Evolutionary conservation across 176 grass and related monocot genomes (phyloP), one percentile per base, ranked within the genome.

Genomic region (Triticum monococcum): DNA sequence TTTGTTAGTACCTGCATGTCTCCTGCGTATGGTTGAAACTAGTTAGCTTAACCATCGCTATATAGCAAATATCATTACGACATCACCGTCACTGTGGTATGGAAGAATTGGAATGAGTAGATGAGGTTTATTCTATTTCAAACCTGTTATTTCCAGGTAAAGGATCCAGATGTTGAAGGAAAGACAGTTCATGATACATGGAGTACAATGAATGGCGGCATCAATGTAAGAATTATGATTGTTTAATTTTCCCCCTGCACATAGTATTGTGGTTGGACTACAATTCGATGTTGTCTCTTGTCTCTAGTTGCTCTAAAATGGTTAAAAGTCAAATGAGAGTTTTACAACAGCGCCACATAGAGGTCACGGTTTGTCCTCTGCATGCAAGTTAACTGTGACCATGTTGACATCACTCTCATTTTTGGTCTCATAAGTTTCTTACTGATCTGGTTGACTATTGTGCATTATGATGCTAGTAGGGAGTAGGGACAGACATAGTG

Each of bases 111-210:
- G 31, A 84, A 54, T 32, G 38, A 30, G 20, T 73, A 73, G 3
- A 73, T 43, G 24, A 35, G 41, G 4, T 80, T 85, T 12, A 79
- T 43, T 90, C 11, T 65, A 57, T 23, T 66, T 83, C 10, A 83
- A 67, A 65, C 25, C 22, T 88, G 59, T 69, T 26, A 22, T 65
- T 90, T 77, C 83, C 64, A 97, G 95, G 91, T 97, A n/a, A 94
- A 93, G 45, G 95, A 97, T 89, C 95, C 95, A 37, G 92, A 97
- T 83, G 81, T 86, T 48, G 80, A 65, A 68, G 87, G 84, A 54
- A 95, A 86, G 82, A 97, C 87, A 80, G 89, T 97, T 85, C 64
- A 95, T 64, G 86, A 97, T 91, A 89, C 95, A 87, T 97, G 95
- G 92, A 81, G 78, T 35, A 45, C 79, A 89, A 89, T 66, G 85